Percentiles rank a stretch among this genome's conserved stretches.
phyloP scores from a whole-genome alignment of 1,284 basidiomycete genomes.

The Lentinula novae-zelandiae region DNA sequence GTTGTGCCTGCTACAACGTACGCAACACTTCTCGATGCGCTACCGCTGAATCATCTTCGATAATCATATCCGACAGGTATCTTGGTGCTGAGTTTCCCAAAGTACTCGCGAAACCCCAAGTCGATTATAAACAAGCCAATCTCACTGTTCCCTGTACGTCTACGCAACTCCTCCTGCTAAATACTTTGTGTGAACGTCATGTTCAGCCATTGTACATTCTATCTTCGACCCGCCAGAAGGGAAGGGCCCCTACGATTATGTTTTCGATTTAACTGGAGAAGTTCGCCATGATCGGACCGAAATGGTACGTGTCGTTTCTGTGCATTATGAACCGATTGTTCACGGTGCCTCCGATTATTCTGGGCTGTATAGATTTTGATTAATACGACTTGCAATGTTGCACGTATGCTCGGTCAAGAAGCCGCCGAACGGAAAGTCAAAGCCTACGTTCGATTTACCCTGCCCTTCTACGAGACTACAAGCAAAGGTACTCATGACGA shows the following conservation, averaged over 20 bases:
- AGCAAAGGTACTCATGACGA: slow-evolving; percentile 67
- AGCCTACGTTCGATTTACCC: slow-evolving; percentile 78
- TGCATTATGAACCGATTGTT: not conserved
- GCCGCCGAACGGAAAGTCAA: slow-evolving; percentile 63
- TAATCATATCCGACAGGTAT: slow-evolving; percentile 47
- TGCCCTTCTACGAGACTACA: slow-evolving; percentile 79
- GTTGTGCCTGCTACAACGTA: slow-evolving; percentile 85
- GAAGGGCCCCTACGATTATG: slow-evolving; percentile 61
- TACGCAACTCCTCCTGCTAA: slow-evolving; percentile 4
- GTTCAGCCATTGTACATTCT: slow-evolving; percentile 57
- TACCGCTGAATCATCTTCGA: slow-evolving; percentile 4
- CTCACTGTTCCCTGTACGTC: slow-evolving; percentile 65
- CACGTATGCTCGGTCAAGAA: slow-evolving; percentile 67
- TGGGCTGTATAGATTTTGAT: slow-evolving; percentile 60
- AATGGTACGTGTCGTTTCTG: slow-evolving; percentile 42
- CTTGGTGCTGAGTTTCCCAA: slow-evolving; percentile 75
- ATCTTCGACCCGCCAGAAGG: slow-evolving; percentile 70
- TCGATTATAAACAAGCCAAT: slow-evolving; percentile 78
- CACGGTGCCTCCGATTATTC: not conserved
- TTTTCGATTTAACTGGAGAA: slow-evolving; percentile 84
- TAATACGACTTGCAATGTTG: slow-evolving; percentile 70
- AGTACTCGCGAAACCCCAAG: slow-evolving; percentile 58
- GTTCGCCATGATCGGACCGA: slow-evolving; percentile 76
- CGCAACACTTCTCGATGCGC: slow-evolving; percentile 26
- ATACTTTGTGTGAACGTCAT: not conserved